Conservation (phyloP, 2,329 filamentous ascomycete genomes). For the Alternaria burnsii region DNA sequence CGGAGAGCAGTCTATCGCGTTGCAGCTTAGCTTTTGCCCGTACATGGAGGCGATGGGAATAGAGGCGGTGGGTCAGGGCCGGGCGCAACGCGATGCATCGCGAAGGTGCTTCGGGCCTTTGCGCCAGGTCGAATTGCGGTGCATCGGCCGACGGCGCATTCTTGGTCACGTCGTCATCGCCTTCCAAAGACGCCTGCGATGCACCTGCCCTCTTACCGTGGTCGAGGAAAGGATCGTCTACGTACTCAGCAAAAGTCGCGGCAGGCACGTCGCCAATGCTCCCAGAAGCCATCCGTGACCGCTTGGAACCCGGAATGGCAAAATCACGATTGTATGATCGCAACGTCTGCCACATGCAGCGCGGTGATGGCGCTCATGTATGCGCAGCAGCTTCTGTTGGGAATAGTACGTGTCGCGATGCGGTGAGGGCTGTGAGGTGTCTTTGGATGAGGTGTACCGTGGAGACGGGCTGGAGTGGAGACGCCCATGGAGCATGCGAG, state of each 20-base stretch:
- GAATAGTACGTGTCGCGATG: slow-evolving; percentile 1
- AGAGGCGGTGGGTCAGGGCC: slow-evolving; percentile 45
- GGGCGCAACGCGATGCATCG: slow-evolving; percentile 42
- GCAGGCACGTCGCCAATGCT: slow-evolving; percentile 59
- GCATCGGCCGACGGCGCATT: slow-evolving; percentile 27
- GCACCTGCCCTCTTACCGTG: slow-evolving; percentile 16
- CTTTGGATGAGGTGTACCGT: slow-evolving; percentile 3
- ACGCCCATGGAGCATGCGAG: background rate
- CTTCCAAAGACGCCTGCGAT: slow-evolving; percentile 22
- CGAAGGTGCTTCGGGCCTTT: slow-evolving; percentile 16
- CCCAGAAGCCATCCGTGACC: slow-evolving; percentile 56
- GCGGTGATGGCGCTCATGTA: slow-evolving; percentile 38
- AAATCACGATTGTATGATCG: slow-evolving; percentile 51
- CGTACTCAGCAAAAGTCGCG: slow-evolving; percentile 63
- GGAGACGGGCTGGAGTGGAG: slow-evolving; percentile 2
- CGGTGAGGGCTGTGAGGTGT: slow-evolving; percentile 4
- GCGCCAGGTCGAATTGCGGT: slow-evolving; percentile 22
- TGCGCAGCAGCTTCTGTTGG: slow-evolving; percentile 11
- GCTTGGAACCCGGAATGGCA: slow-evolving; percentile 50
- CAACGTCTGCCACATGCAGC: slow-evolving; percentile 49
- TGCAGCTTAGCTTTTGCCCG: slow-evolving; percentile 56
- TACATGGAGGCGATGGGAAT: slow-evolving; percentile 51
- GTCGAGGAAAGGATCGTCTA: slow-evolving; percentile 40
- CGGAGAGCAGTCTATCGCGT: slow-evolving; percentile 62
- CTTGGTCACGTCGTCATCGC: slow-evolving; percentile 16